These are phyloP conservation scores for Aspergillus tamarii DNA, from an alignment of 2,329 filamentous ascomycete genomes.

Conservation along the genomic window DNA sequence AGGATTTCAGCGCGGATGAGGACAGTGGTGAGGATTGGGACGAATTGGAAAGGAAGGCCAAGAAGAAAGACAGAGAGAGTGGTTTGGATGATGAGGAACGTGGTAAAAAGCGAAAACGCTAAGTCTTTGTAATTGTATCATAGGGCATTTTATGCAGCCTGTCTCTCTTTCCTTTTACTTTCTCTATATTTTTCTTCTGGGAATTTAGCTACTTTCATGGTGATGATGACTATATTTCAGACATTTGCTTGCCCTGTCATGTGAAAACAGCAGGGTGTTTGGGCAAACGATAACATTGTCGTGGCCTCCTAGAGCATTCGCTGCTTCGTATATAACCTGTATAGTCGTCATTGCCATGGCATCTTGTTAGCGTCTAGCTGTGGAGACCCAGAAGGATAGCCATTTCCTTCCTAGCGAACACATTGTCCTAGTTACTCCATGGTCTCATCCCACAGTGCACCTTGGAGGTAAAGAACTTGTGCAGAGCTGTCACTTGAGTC, in stretches of 20 bases:
- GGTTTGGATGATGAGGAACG: constrained; percentile 58
- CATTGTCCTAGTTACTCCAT: neutral
- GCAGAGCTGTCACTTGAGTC: neutral
- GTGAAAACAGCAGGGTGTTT: no score
- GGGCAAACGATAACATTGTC: no score
- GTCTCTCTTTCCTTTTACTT: constrained; percentile 7
- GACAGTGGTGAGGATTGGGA: constrained; percentile 92
- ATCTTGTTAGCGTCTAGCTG: neutral
- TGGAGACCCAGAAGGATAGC: neutral
- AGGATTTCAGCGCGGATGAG: constrained; percentile 64
- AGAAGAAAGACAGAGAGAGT: constrained; percentile 63
- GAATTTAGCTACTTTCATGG: neutral
- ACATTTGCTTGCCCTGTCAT: neutral
- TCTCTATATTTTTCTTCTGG: constrained; percentile 1
- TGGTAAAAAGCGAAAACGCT: constrained; percentile 77
- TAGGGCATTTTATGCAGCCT: neutral
- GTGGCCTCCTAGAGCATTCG: no score
- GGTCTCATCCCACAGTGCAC: no score
- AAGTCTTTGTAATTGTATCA: constrained; percentile 13
- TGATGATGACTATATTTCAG: neutral
- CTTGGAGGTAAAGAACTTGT: neutral
- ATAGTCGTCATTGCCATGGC: neutral
- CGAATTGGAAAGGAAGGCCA: constrained; percentile 85
- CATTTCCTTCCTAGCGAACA: neutral
- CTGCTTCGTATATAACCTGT: neutral